A percentile compares a stretch with the other conserved stretches of the same genome.
phyloP scores from a whole-genome alignment of 495 filamentous ascomycete genomes.

The Penicillium tannophilum region DNA sequence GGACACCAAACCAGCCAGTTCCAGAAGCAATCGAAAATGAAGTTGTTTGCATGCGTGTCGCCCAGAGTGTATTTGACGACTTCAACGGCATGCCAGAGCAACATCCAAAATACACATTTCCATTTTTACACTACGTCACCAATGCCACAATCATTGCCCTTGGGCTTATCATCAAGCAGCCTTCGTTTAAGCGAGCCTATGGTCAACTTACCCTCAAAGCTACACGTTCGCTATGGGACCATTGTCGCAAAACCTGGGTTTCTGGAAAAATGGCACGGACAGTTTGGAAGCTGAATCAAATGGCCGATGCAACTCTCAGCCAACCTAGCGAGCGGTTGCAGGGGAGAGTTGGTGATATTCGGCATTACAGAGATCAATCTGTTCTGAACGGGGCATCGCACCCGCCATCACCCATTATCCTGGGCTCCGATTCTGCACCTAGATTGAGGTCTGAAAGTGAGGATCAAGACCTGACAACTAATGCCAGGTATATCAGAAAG shows the following conservation, averaged over 20 bases:
- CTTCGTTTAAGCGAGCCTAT: slow-evolving; percentile 19
- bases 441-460: rapidly evolving
- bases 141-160: slow-evolving; percentile 26
- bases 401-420: background rate
- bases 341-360: background rate
- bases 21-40: slow-evolving; percentile 23
- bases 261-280: slow-evolving; percentile 29
- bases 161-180: slow-evolving; percentile 26
- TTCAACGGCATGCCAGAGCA: slow-evolving; percentile 27
- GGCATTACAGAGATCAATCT: background rate
- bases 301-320: slow-evolving; percentile 15
- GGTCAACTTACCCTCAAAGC: slow-evolving; percentile 19
- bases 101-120: slow-evolving; percentile 29
- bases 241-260: slow-evolving; percentile 32
- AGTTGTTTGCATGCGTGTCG: slow-evolving; percentile 27
- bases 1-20: background rate
- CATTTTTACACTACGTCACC: slow-evolving; percentile 30
- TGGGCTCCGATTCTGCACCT: background rate
- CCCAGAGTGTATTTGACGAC: slow-evolving; percentile 21
- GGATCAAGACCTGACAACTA: background rate
- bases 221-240: slow-evolving; percentile 20
- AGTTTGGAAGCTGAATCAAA: slow-evolving; percentile 30
- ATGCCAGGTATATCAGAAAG: background rate
- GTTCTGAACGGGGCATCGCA: background rate
- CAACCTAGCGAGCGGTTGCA: background rate